Percentiles rank a stretch among this genome's conserved stretches.
phyloP scores from a whole-genome alignment of 164 flowering plant species.

The Magnolia kwangsiensis region DNA sequence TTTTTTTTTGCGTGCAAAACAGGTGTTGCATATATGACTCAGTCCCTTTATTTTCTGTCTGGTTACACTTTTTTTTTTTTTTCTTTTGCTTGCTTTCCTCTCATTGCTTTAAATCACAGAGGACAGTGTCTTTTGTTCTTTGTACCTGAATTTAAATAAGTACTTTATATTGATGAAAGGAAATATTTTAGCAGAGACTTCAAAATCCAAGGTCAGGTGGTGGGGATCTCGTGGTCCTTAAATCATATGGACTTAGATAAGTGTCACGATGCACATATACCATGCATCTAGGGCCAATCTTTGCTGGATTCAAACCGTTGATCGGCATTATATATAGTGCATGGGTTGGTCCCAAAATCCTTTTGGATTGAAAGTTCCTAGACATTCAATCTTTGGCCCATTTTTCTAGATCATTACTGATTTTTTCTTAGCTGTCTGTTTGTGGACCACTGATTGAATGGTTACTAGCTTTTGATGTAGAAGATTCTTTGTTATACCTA shows the following conservation, averaged over 20 bases:
- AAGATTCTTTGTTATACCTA: too few relatives aligned
- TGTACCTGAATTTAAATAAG: constrained; percentile 1
- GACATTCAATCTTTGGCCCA: too few relatives aligned
- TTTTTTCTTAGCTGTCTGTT: too few relatives aligned
- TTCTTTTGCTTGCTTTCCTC: not conserved
- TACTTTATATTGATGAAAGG: not conserved
- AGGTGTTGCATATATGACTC: not conserved
- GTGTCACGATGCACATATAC: not conserved
- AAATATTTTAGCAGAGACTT: not conserved
- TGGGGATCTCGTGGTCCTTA: not conserved
- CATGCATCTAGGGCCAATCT: not conserved
- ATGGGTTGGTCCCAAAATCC: not conserved
- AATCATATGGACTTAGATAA: not conserved
- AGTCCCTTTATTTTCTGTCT: not conserved
- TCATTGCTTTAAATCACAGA: constrained; percentile 11
- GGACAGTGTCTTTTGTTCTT: constrained; percentile 3
- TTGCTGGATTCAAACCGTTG: not conserved
- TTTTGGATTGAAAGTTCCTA: too few relatives aligned
- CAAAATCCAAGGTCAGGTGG: not conserved
- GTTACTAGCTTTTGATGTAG: too few relatives aligned
- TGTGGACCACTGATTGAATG: too few relatives aligned
- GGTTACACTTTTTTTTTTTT: constrained; percentile 8
- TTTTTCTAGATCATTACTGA: too few relatives aligned
- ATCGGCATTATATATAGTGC: not conserved
- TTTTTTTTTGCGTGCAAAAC: too few relatives aligned